Base-by-base conservation (phyloP, 2,329 filamentous ascomycete species). In the Diaporthe velutina region DNA sequence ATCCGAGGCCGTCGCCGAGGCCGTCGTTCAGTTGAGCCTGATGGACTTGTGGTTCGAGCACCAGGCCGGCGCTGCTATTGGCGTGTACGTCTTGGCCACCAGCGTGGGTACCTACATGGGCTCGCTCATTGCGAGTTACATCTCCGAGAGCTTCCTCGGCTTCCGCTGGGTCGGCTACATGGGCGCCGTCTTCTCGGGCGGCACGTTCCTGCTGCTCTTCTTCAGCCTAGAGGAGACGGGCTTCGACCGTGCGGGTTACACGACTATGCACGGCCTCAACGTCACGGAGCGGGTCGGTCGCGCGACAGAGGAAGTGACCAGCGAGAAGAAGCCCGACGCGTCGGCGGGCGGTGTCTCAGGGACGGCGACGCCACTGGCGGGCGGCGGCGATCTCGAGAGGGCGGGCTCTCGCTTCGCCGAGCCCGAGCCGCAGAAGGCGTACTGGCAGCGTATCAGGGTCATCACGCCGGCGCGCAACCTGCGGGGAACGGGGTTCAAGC, bases 21-120 rank as follows among this genome's bases (percentile, higher is more conserved):
- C 89, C 0, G 85, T 88, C 40, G 89, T 88, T 9, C 89, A 91
- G 78, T 80, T 90, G n/a, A 90, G 88, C 2, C 82, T 91, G 38
- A 87, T 89, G 10, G 89, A 90, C 77, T 84, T 90, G 40, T 90
- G 89, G 83, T 90, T 88, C 76, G 87, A 90, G 80, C 89, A 91
- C 77, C 88, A 89, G 75, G 85, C 88, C 57, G 89, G 89, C 54
- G 84, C 85, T 0, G 87, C 88, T 1, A 82, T 90, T 8, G 89
- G 89, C 73, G 78, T 90, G 35, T 91, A 90, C 77, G 88, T 90
- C 35, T 81, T 90, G 48, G 86, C 89, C 2, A 90, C 88, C 0
- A 88, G 86, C 77, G 84, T 90, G 40, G 89, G 89, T 30, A 90
- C 89, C 4, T 91, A 89, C 77, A 79, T 90, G 4, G 89, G 89